phyloP scores from a whole-genome alignment of 73 alveolate genomes.

The Strombidium stylifer region DNA sequence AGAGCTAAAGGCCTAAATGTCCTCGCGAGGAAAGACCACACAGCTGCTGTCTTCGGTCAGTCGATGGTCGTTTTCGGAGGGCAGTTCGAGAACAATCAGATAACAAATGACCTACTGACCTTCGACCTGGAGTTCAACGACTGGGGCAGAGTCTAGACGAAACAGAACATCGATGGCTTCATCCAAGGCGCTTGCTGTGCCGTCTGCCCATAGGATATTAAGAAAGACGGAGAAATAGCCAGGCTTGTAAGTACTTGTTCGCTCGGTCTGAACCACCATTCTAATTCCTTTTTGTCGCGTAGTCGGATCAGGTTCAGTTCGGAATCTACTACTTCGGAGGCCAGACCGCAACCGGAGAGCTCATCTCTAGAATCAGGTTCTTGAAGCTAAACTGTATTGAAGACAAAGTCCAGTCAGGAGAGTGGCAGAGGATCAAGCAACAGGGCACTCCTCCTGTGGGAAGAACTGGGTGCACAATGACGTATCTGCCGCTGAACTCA shows the following conservation, averaged over 20 bases:
- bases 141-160: constrained; percentile 30
- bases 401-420: constrained; percentile 5
- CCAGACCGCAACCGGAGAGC: constrained; percentile 13
- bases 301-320: not conserved
- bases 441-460: constrained; percentile 8
- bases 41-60: constrained; percentile 23
- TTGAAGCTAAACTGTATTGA: not conserved
- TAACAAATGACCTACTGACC: constrained; percentile 18
- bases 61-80: constrained; percentile 41
- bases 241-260: no score
- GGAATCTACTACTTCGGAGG: constrained; percentile 45
- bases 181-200: not conserved
- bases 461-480: constrained; percentile 28
- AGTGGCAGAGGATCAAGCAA: constrained; percentile 6
- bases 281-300: no score
- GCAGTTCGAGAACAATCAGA: constrained; percentile 16
- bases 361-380: not conserved
- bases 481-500: not conserved
- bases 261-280: no score
- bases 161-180: not conserved
- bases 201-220: no score
- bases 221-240: no score
- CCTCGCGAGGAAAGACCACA: constrained; percentile 19
- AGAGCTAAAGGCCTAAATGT: constrained; percentile 11
- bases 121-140: constrained; percentile 5